These are phyloP conservation scores for Thymus mandschuricus DNA, from an alignment of 257 asterid genomes.

Conservation along the genomic window DNA sequence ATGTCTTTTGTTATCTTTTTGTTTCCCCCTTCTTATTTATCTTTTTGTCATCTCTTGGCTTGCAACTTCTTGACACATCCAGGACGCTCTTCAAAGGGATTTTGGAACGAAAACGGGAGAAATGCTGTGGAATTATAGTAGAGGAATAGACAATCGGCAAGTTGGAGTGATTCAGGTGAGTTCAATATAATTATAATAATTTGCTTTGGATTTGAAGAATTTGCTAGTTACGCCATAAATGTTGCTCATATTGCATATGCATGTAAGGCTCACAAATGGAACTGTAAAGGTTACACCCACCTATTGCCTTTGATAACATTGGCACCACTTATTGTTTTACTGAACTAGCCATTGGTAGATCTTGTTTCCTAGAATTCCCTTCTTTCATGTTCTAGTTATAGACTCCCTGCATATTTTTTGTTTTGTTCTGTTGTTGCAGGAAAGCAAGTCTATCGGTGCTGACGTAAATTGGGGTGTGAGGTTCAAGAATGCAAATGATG, in stretches of 20 bases:
- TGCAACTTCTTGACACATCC: slow-evolving; percentile 34
- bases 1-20: slow-evolving; percentile 14
- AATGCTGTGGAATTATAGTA: slow-evolving; percentile 89
- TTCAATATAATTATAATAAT: not conserved
- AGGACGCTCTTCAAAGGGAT: slow-evolving; percentile 95
- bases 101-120: slow-evolving; percentile 90
- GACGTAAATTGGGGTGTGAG: slow-evolving; percentile 99
- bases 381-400: slow-evolving; percentile 12
- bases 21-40: not conserved
- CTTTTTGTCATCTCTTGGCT: slow-evolving; percentile 1
- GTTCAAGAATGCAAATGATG: slow-evolving; percentile 80
- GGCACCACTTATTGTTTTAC: slow-evolving; percentile 12
- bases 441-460: slow-evolving; percentile 90
- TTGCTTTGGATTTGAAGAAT: slow-evolving; percentile 14
- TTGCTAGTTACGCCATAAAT: slow-evolving; percentile 2
- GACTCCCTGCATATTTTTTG: slow-evolving; percentile 5
- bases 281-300: not conserved
- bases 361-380: slow-evolving; percentile 8
- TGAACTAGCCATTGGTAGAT: slow-evolving; percentile 9
- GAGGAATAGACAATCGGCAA: slow-evolving; percentile 82
- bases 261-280: slow-evolving; percentile 3
- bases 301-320: slow-evolving; percentile 13
- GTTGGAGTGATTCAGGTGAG: slow-evolving; percentile 74
- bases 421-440: slow-evolving; percentile 55
- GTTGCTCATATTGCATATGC: slow-evolving; percentile 6